Base-by-base conservation (phyloP, 352 stramenopile species). In the Globisporangium solare region DNA sequence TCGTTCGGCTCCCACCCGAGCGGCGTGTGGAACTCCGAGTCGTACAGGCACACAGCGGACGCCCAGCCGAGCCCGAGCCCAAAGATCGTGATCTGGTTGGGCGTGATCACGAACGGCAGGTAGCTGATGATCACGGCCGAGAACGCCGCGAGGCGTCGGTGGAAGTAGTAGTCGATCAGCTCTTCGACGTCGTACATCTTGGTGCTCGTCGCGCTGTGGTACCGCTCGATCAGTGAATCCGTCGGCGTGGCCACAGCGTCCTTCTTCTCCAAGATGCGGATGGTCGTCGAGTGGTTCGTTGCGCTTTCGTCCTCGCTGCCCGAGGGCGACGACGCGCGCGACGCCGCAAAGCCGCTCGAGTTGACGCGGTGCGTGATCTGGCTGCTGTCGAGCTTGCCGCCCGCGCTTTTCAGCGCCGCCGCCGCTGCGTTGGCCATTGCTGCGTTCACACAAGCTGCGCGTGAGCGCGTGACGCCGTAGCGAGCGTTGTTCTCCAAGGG, bases 101-200 rank as follows among this genome's bases (percentile, higher is more conserved):
- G 83, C 35, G 83, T 93, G 61, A 93, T 86, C 24, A 91, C 77
- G 43, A 91, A 87, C 12, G 83, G 83, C 62, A 93, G 41, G 64
- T 93, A 93, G 63, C 81, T 91, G 61, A 93, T 85, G 50, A 91
- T 66, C 42, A 91, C 80, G 35, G 83, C 81, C 21, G 68, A 68
- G 24, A 93, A 70, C 20, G 83, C 83, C 0, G 83, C 83, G 40
- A 93, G 68, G 6, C 83, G 80, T 22, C 83, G 78, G 58, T 93
- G 83, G 67, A 89, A 90, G 49, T 91, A 93, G 57, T 83, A 93
- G 60, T 93, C 83, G 21, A 93, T 70, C 18, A 93, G 67, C 73
- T 93, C 83, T 59, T 93, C 83, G 47, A 93, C 83, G 56, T 93
- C 83, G 68, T 91, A 93, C 83, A 93, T 91, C 65, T 93, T 93